Conservation (phyloP, 192 early-diverging fungal genomes). For the Thamnidium elegans region DNA sequence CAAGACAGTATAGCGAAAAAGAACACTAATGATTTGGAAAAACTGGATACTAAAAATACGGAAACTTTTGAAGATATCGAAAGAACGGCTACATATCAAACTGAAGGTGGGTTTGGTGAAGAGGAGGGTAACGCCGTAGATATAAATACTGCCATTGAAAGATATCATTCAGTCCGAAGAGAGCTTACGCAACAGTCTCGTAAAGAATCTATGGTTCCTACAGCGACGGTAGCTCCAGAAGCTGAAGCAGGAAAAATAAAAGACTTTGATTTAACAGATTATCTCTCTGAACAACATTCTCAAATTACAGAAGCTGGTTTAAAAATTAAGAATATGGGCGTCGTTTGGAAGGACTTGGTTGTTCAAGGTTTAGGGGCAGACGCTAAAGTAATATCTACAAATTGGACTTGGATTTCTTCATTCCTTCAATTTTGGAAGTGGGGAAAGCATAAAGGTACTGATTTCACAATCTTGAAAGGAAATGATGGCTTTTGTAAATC, state of each 20-base stretch:
- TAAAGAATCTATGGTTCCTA: not conserved
- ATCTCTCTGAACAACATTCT: conserved; percentile 28
- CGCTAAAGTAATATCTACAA: conserved; percentile 36
- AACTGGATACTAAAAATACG: not conserved
- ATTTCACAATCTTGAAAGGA: conserved; percentile 53
- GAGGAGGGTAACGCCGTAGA: conserved; percentile 30
- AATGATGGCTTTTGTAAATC: conserved; percentile 68
- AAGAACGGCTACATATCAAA: not conserved
- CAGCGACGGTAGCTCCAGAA: not conserved
- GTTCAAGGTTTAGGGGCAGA: conserved; percentile 36
- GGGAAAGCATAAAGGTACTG: conserved; percentile 16
- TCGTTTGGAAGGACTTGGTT: conserved; percentile 29
- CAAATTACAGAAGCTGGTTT: conserved; percentile 35
- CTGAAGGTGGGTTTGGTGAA: conserved; percentile 33
- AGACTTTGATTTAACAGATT: conserved; percentile 43
- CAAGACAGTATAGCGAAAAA: not conserved
- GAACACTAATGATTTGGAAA: not conserved
- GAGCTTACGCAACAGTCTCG: conserved; percentile 31
- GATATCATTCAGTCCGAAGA: conserved; percentile 26
- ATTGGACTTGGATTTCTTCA: conserved; percentile 12
- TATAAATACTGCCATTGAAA: conserved; percentile 21
- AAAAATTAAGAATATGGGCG: conserved; percentile 35
- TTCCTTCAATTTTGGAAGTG: conserved; percentile 28
- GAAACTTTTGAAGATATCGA: not conserved
- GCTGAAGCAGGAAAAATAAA: conserved; percentile 14